Evolutionary conservation across 2,329 filamentous ascomycete species (phyloP), one percentile per base, ranked within the genome.

Genomic region (Fusarium chlamydosporum): DNA sequence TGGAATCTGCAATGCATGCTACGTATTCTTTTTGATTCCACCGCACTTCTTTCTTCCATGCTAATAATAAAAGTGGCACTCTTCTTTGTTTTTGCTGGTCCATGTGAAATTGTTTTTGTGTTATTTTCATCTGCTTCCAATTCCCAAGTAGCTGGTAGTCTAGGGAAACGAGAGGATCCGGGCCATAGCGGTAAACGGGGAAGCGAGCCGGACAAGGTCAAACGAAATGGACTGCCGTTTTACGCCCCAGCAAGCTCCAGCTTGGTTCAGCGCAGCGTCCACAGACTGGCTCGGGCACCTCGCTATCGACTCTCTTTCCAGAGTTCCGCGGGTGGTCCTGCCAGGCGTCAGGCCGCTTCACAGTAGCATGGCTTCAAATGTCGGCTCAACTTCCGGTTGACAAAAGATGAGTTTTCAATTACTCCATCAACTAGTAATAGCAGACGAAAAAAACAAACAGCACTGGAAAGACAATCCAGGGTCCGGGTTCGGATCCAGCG

Each of bases 211-310:
- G 67, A 48, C 63, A 61, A 70, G 70, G 47, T 61, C 66, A 73
- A 71, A 70, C 59, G 65, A 74, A 68, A 70, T 62, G 63, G 51
- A 69, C 50, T 66, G 53, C 72, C 66, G 71, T 74, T 73, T 74
- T 59, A 58, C 40, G 68, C 67, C 68, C 64, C 38, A 48, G 64
- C 45, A 56, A 52, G 43, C 46, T 67, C 66, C 66, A 67, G 48
- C 65, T 47, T 59, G 43, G 51, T 48, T 50, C 63, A 56, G 45
- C 61, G 70, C 72, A 61, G 56, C 53, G 68, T 68, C 52, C 72
- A 59, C 66, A 23, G 29, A 34, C 46, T 64, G 70, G 72, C 72
- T 71, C 66, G 64, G 65, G 65, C 72, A 60, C 51, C 47, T 68
- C 33, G 55, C 56, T 61, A 50, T 57, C 37, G 57, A 61, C 59